Percentiles rank a stretch among this genome's conserved stretches.
Evolutionary conservation across 805 yeast genomes (phyloP).

Genomic region (Ogataea pilisensis): DNA sequence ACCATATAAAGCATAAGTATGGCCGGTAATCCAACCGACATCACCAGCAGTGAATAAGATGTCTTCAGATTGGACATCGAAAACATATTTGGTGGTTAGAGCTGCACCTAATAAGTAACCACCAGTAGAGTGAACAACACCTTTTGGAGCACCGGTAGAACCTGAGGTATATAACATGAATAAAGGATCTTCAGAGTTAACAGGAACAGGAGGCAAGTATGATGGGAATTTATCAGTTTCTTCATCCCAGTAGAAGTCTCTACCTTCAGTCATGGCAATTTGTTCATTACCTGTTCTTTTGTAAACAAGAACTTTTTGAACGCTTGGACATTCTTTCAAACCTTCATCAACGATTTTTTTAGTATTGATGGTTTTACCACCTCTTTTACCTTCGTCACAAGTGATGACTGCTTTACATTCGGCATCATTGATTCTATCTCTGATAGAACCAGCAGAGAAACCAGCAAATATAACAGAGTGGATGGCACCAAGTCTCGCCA

Average conservation of each 20-base stretch:
- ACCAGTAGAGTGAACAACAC: constrained; percentile 77
- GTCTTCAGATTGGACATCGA: constrained; percentile 73
- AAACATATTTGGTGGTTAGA: constrained; percentile 67
- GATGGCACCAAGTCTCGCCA: constrained; percentile 75
- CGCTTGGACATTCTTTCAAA: constrained; percentile 58
- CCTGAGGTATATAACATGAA: constrained; percentile 83
- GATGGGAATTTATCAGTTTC: constrained; percentile 63
- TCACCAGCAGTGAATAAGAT: constrained; percentile 83
- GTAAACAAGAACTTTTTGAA: constrained; percentile 65
- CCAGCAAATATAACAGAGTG: constrained; percentile 88
- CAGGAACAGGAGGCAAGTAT: constrained; percentile 71
- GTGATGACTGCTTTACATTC: constrained; percentile 69
- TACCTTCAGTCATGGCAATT: constrained; percentile 45
- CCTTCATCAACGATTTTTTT: constrained; percentile 84
- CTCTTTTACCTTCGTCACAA: constrained; percentile 79
- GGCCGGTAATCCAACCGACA: constrained; percentile 91
- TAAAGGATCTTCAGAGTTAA: constrained; percentile 75
- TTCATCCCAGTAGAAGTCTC: constrained; percentile 78
- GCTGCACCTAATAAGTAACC: constrained; percentile 75
- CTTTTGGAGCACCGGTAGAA: constrained; percentile 86
- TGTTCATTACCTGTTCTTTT: constrained; percentile 65
- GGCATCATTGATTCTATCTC: constrained; percentile 72
- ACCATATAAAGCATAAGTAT: constrained; percentile 78
- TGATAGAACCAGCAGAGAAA: constrained; percentile 65
- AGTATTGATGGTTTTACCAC: constrained; percentile 76